Conservation (phyloP, 2,329 filamentous ascomycete species). For the Penicillium sp. region DNA sequence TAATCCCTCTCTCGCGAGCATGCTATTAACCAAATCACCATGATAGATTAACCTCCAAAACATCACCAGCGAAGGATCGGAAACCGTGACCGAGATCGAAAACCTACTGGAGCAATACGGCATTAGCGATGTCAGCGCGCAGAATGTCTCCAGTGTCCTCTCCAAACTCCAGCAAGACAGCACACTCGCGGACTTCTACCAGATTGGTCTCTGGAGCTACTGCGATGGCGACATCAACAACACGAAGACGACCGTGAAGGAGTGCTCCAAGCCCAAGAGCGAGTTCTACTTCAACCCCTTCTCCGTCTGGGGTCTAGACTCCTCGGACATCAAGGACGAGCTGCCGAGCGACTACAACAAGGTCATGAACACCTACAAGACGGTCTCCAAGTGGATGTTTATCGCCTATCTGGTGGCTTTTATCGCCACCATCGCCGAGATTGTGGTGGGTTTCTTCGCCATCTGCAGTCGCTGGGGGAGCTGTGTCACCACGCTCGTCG, state of each 20-base stretch:
- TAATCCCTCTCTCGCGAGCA: not conserved
- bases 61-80: constrained; percentile 55
- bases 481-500: constrained; percentile 78
- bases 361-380: constrained; percentile 72
- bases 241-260: constrained; percentile 54
- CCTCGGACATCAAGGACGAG: constrained; percentile 59
- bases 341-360: constrained; percentile 69
- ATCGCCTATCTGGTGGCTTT: constrained; percentile 77
- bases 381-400: constrained; percentile 79
- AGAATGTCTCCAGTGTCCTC: constrained; percentile 44
- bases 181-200: constrained; percentile 74
- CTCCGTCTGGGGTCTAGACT: constrained; percentile 66
- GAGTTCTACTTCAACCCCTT: constrained; percentile 78
- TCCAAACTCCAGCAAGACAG: constrained; percentile 49
- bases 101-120: constrained; percentile 39
- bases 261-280: constrained; percentile 72
- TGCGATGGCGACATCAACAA: constrained; percentile 66
- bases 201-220: constrained; percentile 84
- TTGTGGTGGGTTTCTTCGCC: constrained; percentile 78
- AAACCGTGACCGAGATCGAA: constrained; percentile 35
- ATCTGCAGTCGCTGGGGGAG: constrained; percentile 81
- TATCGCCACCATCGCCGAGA: constrained; percentile 68
- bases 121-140: constrained; percentile 40
- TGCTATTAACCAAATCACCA: constrained; percentile 1
- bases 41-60: constrained; percentile 62